phyloP scores from a whole-genome alignment of 2,329 filamentous ascomycete species.

The Trichoderma guizhouense region DNA sequence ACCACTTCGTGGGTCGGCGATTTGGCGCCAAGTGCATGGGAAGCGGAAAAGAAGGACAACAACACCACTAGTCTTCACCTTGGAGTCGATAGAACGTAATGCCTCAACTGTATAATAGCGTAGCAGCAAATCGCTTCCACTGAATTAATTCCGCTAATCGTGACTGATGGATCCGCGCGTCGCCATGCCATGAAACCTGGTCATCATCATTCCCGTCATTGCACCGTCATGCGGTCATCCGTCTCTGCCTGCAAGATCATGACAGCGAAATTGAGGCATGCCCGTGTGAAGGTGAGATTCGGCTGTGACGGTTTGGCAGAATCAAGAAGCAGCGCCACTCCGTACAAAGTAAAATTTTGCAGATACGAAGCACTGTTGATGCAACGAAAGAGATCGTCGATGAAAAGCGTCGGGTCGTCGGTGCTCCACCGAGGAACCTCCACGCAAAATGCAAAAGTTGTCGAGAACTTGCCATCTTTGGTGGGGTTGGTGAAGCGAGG shows the following conservation, averaged over 20 bases:
- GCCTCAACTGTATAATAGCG: not conserved
- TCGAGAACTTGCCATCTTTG: constrained; percentile 7
- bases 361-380: not conserved
- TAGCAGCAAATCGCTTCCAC: not conserved
- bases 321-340: not conserved
- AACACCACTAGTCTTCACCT: not conserved
- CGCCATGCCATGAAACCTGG: not conserved
- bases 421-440: not conserved
- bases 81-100: not conserved
- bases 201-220: not conserved
- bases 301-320: not conserved
- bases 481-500: not conserved
- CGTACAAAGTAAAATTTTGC: not conserved
- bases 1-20: not conserved
- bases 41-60: not conserved
- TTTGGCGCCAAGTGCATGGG: not conserved
- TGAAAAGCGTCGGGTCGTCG: constrained; percentile 12
- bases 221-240: not conserved
- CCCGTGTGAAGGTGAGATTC: not conserved
- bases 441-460: constrained; percentile 1
- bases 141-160: not conserved
- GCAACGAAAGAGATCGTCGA: not conserved
- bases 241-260: not conserved
- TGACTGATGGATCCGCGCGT: not conserved
- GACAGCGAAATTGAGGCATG: not conserved